Evolutionary conservation across 2,329 filamentous ascomycete genomes (phyloP).

Genomic region (Apiospora arundinis): DNA sequence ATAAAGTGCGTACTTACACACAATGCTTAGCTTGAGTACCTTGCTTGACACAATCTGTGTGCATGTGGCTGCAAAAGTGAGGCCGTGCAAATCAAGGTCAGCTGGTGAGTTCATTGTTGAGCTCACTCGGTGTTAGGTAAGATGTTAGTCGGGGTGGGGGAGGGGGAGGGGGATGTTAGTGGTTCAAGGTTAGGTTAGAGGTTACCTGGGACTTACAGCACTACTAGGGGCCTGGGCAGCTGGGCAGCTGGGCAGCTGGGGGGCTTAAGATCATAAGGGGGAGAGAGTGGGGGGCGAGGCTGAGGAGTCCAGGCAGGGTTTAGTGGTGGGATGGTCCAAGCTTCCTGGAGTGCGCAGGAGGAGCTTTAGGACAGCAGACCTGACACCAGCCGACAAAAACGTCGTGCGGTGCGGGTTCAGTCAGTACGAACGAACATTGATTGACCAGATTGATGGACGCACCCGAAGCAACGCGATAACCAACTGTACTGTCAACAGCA

Average conservation of each 20-base stretch:
- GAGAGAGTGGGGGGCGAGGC: conserved; percentile 5
- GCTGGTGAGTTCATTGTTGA: neutral
- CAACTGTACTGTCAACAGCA: neutral
- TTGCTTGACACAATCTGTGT: neutral
- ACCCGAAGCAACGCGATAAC: neutral
- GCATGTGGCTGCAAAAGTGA: neutral
- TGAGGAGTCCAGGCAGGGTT: neutral
- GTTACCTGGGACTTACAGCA: no score
- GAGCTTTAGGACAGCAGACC: conserved; percentile 10
- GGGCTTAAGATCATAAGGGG: neutral
- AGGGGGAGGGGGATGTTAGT: no score
- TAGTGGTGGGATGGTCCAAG: conserved; percentile 1
- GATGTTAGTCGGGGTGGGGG: neutral
- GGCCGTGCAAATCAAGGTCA: conserved; percentile 1
- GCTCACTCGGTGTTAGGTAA: no score
- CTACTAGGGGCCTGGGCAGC: no score
- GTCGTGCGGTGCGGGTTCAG: neutral
- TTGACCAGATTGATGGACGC: neutral
- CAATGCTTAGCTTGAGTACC: neutral
- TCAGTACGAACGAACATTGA: neutral
- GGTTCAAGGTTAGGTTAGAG: no score
- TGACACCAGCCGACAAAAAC: conserved; percentile 11
- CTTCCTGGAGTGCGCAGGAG: conserved; percentile 10
- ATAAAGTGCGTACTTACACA: no score
- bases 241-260: no score